Evolutionary conservation across 148 eudicot genomes (phyloP), one percentile per base, ranked within the genome.

Genomic region (Cornus controversa): DNA sequence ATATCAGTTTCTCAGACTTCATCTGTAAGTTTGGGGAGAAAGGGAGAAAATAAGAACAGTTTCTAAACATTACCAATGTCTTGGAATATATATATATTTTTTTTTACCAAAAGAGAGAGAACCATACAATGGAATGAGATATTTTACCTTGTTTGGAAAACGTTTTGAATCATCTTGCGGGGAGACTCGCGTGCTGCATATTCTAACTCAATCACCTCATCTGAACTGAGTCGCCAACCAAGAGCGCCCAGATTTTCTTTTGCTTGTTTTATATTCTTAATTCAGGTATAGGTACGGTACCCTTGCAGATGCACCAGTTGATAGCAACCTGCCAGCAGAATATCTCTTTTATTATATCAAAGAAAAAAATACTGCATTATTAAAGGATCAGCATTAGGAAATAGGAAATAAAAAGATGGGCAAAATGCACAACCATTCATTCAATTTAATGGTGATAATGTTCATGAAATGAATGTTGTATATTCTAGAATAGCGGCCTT

Each of bases 281-380:
- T 94, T 72, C 99, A 3, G 99, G 99, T 70, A 96, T 96, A 2
- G 99, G 99, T 81, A 96, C 79, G 0, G 97, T 86, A 15, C 94
- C 94, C 78, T 88, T 93, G 79, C 93, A 84, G 57, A 96, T 93
- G 87, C 99, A 93, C 99, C 99, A 96, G 80, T 96, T 93, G 85
- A 93, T 89, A 50, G 99, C 99, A 28, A 93, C 94, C 98, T 95
- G 89, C 60, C 26, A 67, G 24, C 10, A 57, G 29, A 66, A 66
- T n/a, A n/a, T 40, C 47, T 72, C 54, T 65, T 36, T 27, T 40
- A 37, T 62, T 62, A 23, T 57, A 69, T 58, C 2, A 57, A 73
- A 11, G 67, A 63, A 40, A 66, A 67, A 18, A 13, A 57, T 40
- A 45, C 66, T 63, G 77, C 70, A 31, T 54, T 28, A 50, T n/a